Base-by-base conservation (phyloP, 202 grass and related monocot genomes). In the Eragrostis tef region DNA sequence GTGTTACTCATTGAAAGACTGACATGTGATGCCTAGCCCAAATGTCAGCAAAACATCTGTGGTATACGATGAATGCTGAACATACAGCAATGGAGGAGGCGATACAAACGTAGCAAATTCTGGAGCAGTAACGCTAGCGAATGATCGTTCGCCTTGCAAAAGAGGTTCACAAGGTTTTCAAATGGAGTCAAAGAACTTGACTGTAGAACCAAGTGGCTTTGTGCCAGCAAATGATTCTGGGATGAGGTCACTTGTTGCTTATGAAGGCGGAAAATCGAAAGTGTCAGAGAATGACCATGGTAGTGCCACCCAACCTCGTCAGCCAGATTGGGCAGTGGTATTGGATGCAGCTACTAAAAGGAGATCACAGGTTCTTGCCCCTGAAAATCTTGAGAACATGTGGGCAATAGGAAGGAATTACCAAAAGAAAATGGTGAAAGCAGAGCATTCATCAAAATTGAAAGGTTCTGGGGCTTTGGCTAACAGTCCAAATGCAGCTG, bases 301-400 rank as follows among this genome's bases (percentile, higher is more conserved):
- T n/a, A 87, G 34, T 59, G 54, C 69, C 34, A 64, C 75, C 13
- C 86, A 71, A 42, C 59, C 71, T 81, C 79, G 87, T 45, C 86
- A 88, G 65, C 88, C 92, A 79, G 93, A 92, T 46, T 99, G 96
- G 96, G 92, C 96, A 7, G 12, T 86, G 64, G 73, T 74, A 87
- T 72, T 99, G 73, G 93, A 95, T 67, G 96, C 96, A 83, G 89
- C 93, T 88, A 93, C 90, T 67, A 90, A 95, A 91, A 95, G 92
- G 70, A 79, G 90, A 78, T 88, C 87, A 69, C 68, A 95, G 74
- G 85, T 99, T 79, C 92, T 99, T 90, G 90, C 93, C 41, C 96
- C 96, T 71, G 96, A 99, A 78, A 99, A 99, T 88, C 88, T 99
- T 87, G 96, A 99, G 48, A 99, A 99, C 70, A 93, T 99, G 93